phyloP scores from a whole-genome alignment of 306 rosid genomes.

The Prunus kanzakura region DNA sequence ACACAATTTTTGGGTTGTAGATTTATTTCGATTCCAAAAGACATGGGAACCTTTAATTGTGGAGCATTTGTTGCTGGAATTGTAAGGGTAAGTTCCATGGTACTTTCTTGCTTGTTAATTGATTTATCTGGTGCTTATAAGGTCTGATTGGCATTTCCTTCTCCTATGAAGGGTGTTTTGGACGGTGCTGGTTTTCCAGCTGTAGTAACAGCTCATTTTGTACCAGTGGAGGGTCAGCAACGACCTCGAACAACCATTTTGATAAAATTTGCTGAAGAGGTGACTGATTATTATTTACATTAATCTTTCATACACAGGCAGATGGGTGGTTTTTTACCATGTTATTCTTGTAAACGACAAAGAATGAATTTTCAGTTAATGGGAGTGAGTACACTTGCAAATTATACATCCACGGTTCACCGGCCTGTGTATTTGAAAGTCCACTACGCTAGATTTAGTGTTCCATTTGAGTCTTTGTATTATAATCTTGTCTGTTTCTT shows the following conservation, averaged over 20 bases:
- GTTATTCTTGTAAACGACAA: too few relatives aligned
- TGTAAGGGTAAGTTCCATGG: conserved; percentile 64
- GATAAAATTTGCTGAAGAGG: conserved; percentile 95
- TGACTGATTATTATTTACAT: conserved; percentile 13
- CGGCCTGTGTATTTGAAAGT: not conserved
- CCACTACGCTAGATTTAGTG: not conserved
- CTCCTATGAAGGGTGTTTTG: conserved; percentile 71
- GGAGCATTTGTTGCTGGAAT: conserved; percentile 99
- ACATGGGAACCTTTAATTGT: conserved; percentile 97
- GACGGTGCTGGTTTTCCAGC: conserved; percentile 97
- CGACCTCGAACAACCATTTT: conserved; percentile 95
- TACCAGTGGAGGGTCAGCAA: conserved; percentile 96
- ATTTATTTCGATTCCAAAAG: conserved; percentile 95
- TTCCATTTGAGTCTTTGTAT: not conserved
- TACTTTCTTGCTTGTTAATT: conserved; percentile 1
- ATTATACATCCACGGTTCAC: too few relatives aligned
- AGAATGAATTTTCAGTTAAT: not conserved
- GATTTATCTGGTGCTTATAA: conserved; percentile 17
- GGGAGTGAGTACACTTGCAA: not conserved
- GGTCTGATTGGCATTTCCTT: conserved; percentile 23
- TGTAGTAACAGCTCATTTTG: conserved; percentile 98
- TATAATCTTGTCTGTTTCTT: not conserved
- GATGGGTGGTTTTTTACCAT: too few relatives aligned
- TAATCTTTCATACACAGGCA: not conserved
- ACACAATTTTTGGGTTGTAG: conserved; percentile 37